phyloP scores from a whole-genome alignment of 2,329 filamentous ascomycete species.

The Cadophora malorum region DNA sequence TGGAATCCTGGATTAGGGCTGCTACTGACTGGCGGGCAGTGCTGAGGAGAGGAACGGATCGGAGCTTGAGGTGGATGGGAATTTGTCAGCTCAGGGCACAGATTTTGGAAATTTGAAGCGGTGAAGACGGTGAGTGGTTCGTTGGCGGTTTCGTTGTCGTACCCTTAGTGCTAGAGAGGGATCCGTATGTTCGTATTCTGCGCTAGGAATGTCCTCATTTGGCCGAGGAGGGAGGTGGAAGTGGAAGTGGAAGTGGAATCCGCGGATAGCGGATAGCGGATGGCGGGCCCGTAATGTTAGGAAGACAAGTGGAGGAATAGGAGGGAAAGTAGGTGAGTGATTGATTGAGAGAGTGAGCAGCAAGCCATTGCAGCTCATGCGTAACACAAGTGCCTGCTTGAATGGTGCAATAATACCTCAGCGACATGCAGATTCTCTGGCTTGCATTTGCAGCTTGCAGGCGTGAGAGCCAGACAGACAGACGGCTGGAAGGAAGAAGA shows the following conservation, averaged over 20 bases:
- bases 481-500: background rate
- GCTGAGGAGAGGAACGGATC: background rate
- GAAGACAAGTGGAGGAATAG: background rate
- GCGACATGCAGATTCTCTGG: background rate
- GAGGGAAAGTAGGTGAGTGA: background rate
- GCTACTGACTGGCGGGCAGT: no score
- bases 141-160: background rate
- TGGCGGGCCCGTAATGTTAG: background rate
- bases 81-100: slow-evolving; percentile 7
- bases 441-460: background rate
- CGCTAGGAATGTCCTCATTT: background rate
- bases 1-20: background rate
- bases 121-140: background rate
- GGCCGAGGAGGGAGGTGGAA: background rate
- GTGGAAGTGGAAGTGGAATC: background rate
- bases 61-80: background rate
- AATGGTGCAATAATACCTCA: slow-evolving; percentile 18
- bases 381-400: slow-evolving; percentile 8
- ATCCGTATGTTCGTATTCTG: slow-evolving; percentile 1
- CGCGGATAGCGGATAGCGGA: slow-evolving; percentile 6
- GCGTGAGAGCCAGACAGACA: background rate
- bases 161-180: background rate
- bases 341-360: background rate
- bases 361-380: slow-evolving; percentile 10
- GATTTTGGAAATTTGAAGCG: background rate